Conservation (phyloP, 164 flowering plant genomes). For the Houttuynia cordata region DNA sequence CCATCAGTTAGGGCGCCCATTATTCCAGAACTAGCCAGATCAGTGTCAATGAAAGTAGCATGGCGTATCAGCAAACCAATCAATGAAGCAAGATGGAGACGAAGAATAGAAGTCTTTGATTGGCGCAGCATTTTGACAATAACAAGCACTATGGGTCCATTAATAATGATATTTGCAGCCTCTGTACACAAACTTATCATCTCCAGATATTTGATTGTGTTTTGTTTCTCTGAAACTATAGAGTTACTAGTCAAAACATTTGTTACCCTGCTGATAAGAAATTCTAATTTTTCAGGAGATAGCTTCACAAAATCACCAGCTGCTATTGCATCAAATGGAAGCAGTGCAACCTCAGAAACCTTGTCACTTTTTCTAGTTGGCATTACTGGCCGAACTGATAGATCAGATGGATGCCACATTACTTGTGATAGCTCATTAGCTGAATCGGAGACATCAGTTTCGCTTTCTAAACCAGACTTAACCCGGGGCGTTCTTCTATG, state of each 20-base stretch:
- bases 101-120: slow-evolving; percentile 63
- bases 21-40: slow-evolving; percentile 80
- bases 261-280: slow-evolving; percentile 32
- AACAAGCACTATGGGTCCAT: slow-evolving; percentile 79
- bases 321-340: slow-evolving; percentile 63
- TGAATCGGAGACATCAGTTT: slow-evolving; percentile 41
- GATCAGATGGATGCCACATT: slow-evolving; percentile 93
- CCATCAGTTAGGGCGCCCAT: slow-evolving; percentile 80
- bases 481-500: slow-evolving; percentile 36
- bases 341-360: slow-evolving; percentile 39
- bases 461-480: slow-evolving; percentile 37
- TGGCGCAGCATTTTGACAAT: slow-evolving; percentile 78
- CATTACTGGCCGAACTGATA: slow-evolving; percentile 95
- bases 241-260: slow-evolving; percentile 44
- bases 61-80: slow-evolving; percentile 84
- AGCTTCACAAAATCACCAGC: slow-evolving; percentile 68
- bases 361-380: slow-evolving; percentile 85
- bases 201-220: slow-evolving; percentile 77
- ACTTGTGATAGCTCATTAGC: slow-evolving; percentile 42
- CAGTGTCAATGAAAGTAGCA: slow-evolving; percentile 71
- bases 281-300: slow-evolving; percentile 55
- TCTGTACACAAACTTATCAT: slow-evolving; percentile 64
- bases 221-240: slow-evolving; percentile 65
- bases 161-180: slow-evolving; percentile 80
- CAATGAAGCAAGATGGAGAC: slow-evolving; percentile 77